Evolutionary conservation across 768 basidiomycete species (phyloP), one percentile per base, ranked within the genome.

Genomic region (Lentinus brumalis): DNA sequence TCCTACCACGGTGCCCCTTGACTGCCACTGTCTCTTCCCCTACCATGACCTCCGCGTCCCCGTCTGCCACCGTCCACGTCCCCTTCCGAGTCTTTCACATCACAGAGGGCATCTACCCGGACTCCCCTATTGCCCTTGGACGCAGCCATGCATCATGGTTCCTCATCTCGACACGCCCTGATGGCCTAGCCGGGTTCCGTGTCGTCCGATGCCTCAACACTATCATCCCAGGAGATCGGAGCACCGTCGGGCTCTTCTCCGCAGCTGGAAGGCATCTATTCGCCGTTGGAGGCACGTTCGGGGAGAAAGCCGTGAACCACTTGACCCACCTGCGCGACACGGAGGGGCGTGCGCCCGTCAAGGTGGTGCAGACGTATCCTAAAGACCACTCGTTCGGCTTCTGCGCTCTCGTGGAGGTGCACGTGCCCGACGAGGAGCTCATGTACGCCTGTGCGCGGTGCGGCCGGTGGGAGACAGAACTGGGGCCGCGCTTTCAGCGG

Each of bases 381-480:
- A 38, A 31, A 11, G 26, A 46, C 7, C 18, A 18, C 26, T 5
- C 29, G 14, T 5, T 44, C 29, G 8, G 26, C 21, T 12, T 47
- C 18, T 16, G 18, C 11, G 53, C 53, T 2, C 15, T 50, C 35
- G 35, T 55, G 10, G 59, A 60, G 53, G 53, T 55, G 38, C n/a
- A 47, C 44, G 29, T 60, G 5, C 38, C 59, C 7, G 53, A 45
- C 3, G 35, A 30, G 6, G 59, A 55, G 39, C 42, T 60, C 45
- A 26, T 53, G 7, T 40, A 47, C 30, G 45, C 42, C 7, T 61
- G 60, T 32, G 60, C 60, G 12, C 60, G 55, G 21, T 61, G 60
- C 44, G 56, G 56, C 18, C 16, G 16, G 29, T 61, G 60, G 60
- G 60, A 61, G 50, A 15, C 50, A 9, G 6, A n/a, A 35, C 15